Conservation (phyloP, 2,329 filamentous ascomycete genomes). For the Helotiales sp. region DNA sequence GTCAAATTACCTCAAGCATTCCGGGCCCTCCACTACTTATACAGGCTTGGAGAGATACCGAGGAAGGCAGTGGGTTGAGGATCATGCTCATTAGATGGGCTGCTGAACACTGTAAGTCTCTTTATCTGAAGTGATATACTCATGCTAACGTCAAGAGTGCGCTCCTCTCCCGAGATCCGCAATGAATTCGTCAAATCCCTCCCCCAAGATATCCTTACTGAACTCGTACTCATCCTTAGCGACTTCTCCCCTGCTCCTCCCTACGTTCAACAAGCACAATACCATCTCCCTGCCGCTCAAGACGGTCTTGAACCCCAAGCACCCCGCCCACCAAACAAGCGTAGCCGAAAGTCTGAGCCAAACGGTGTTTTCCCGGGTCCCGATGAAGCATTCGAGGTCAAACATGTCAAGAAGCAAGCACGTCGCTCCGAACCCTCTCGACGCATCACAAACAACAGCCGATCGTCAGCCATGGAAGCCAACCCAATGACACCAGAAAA, state of each 20-base stretch:
- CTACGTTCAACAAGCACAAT: slow-evolving; percentile 4
- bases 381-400: slow-evolving; percentile 26
- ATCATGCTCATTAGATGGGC: slow-evolving; percentile 61
- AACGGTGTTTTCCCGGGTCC: slow-evolving; percentile 1
- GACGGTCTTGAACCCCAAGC: slow-evolving; percentile 36
- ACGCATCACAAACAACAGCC: slow-evolving; percentile 14
- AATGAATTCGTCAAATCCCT: slow-evolving; percentile 60
- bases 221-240: slow-evolving; percentile 63
- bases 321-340: slow-evolving; percentile 23
- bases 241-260: slow-evolving; percentile 41
- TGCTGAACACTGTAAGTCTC: slow-evolving; percentile 52
- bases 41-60: slow-evolving; percentile 62
- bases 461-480: slow-evolving; percentile 2
- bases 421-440: slow-evolving; percentile 26
- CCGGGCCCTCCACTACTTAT: slow-evolving; percentile 59
- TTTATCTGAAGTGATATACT: background rate
- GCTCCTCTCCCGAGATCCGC: slow-evolving; percentile 46
- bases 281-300: slow-evolving; percentile 2
- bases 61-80: slow-evolving; percentile 59
- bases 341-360: slow-evolving; percentile 25
- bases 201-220: slow-evolving; percentile 61
- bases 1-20: slow-evolving; percentile 53
- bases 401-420: slow-evolving; percentile 26
- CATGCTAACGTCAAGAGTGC: slow-evolving; percentile 18
- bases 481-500: slow-evolving; percentile 33